Evolutionary conservation across 768 basidiomycete species (phyloP), one percentile per base, ranked within the genome.

Genomic region (Tricholoma bakamatsutake): DNA sequence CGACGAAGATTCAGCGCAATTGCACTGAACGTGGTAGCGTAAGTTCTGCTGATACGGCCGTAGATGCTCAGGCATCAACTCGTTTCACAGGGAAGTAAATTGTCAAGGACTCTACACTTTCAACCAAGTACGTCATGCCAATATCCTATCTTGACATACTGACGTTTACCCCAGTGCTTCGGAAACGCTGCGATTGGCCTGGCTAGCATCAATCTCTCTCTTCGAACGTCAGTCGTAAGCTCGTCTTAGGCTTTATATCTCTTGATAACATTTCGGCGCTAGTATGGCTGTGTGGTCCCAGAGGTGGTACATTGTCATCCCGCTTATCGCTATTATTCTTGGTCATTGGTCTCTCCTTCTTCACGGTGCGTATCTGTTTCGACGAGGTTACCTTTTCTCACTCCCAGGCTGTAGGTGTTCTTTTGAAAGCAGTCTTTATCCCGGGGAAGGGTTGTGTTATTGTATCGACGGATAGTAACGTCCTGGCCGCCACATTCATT

Each of bases 211-310:
- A 88, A 88, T 63, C 75, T 88, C 9, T 84, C 82, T 1, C 69
- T 88, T 37, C 71, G 85, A 67, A 87, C 86, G 85, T 86, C 65
- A 60, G 81, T 71, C 0, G 2, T 53, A 24, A 24, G 15, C 53
- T 31, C 50, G 17, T 37, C 45, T 27, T 15, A 45, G 7, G 21
- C 18, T 27, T 37, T 28, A 12, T 11, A 42, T 37, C 18, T 46
- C 56, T 11, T 49, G 48, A 45, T 13, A 43, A 33, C 10, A 48
- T 48, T 24, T 27, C 50, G 9, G 40, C 31, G 52, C 2, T 56
- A 88, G 87, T 5, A 84, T 88, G 63, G 87, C 87, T 0, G 82
- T 88, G 1, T 88, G 87, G 84, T 80, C 79, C 0, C 79, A 84
- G 57, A 76, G 72, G 47, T 75, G 69, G 71, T 81, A 73, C 55